Conservation (phyloP, 306 rosid species). For the Vigna mungo region DNA sequence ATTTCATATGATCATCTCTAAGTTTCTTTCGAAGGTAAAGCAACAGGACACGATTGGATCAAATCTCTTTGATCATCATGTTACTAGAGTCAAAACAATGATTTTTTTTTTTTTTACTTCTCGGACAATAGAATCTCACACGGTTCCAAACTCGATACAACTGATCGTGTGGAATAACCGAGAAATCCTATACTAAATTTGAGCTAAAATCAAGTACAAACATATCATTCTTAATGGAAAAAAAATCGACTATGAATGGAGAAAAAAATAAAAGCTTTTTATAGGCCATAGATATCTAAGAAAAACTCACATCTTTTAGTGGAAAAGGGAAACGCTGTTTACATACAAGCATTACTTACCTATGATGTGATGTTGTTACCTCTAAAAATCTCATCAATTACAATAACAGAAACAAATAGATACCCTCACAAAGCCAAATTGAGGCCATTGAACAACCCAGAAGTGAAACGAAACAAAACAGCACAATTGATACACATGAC, state of each 20-base stretch:
- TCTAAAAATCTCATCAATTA: not conserved
- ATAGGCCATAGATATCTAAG: not conserved
- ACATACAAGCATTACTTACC: not conserved
- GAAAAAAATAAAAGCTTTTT: not conserved
- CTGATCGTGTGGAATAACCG: not conserved
- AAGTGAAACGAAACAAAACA: constrained; percentile 16
- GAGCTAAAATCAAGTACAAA: constrained; percentile 25
- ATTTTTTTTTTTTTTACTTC: not conserved
- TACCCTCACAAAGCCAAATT: not conserved
- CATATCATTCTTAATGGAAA: not conserved
- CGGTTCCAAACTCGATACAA: constrained; percentile 5
- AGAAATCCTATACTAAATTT: not conserved
- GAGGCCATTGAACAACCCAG: not conserved
- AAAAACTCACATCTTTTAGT: not conserved
- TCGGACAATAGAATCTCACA: not conserved
- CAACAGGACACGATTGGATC: not conserved
- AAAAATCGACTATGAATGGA: not conserved
- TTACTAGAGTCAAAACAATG: not conserved
- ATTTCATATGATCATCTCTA: not conserved
- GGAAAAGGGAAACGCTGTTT: not conserved
- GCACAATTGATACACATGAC: not conserved
- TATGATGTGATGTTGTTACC: not conserved
- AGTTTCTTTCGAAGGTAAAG: not conserved
- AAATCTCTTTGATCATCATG: not conserved
- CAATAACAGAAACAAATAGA: not conserved